Conservation (phyloP, 306 rosid species). For the Castanospermum australe region DNA sequence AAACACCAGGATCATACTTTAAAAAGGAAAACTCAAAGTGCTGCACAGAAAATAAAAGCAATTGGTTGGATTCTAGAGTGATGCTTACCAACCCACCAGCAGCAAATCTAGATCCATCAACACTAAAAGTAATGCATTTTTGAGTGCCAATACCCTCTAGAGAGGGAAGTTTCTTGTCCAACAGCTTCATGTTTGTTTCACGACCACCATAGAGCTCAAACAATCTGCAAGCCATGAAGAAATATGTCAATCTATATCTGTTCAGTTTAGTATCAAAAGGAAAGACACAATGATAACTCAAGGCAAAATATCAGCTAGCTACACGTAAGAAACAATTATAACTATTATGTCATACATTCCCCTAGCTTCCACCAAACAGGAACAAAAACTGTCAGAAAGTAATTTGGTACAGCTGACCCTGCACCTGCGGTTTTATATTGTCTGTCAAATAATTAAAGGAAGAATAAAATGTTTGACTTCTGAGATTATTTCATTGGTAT, state of each 20-base stretch:
- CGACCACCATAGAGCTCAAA: conserved; percentile 60
- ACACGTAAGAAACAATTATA: neutral
- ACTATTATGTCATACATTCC: neutral
- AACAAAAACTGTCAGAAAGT: neutral
- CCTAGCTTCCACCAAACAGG: neutral
- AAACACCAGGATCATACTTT: conserved; percentile 19
- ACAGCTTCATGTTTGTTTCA: conserved; percentile 58
- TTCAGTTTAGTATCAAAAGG: neutral
- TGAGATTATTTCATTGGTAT: neutral
- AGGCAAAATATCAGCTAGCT: neutral
- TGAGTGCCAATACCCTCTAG: conserved; percentile 63
- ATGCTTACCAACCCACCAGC: conserved; percentile 80
- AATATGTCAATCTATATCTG: conserved; percentile 7
- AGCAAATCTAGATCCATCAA: conserved; percentile 92
- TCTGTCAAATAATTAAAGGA: conserved; percentile 1
- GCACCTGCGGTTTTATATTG: neutral
- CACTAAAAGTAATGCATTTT: conserved; percentile 76
- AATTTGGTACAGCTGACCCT: neutral
- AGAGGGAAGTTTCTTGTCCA: conserved; percentile 61
- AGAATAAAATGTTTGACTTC: neutral
- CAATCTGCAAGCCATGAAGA: conserved; percentile 44
- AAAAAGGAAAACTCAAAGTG: neutral
- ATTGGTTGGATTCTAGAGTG: neutral
- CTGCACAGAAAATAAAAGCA: neutral
- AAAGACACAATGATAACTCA: neutral